These are phyloP conservation scores for Leucosporidium creatinivorum DNA, from an alignment of 768 basidiomycete species.

Conservation along the genomic window DNA sequence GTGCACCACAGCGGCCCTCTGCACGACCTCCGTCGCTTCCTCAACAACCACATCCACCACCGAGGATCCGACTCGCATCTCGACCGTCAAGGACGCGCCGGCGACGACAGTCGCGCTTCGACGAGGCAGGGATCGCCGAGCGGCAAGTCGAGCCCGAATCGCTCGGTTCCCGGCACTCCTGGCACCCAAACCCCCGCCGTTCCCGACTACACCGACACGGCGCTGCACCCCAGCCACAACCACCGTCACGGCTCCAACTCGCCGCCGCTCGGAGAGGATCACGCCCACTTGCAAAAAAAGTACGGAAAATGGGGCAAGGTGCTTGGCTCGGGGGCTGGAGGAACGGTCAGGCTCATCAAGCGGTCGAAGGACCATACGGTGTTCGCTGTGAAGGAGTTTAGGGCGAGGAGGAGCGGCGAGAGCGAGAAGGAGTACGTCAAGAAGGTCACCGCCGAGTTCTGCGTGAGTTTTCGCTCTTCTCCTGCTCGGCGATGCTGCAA, in stretches of 20 bases:
- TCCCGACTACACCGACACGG: conserved; percentile 38
- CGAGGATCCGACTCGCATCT: conserved; percentile 23
- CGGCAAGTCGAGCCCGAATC: conserved; percentile 23
- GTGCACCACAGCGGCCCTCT: conserved; percentile 60
- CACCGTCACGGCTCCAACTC: conserved; percentile 45
- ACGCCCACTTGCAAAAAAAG: conserved; percentile 92
- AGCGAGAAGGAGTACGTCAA: conserved; percentile 97
- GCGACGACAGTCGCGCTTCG: conserved; percentile 1
- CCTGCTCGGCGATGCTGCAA: background rate
- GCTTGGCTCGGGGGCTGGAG: conserved; percentile 93
- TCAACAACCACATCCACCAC: conserved; percentile 70
- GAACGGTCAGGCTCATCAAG: conserved; percentile 93
- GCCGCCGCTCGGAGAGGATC: conserved; percentile 71
- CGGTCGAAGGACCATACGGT: conserved; percentile 46
- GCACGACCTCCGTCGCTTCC: conserved; percentile 87
- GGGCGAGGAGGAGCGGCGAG: conserved; percentile 80
- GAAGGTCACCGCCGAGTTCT: conserved; percentile 98
- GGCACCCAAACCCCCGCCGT: conserved; percentile 36
- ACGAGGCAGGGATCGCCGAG: conserved; percentile 1
- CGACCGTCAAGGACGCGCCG: conserved; percentile 16
- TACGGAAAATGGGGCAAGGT: conserved; percentile 98
- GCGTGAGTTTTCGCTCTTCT: conserved; percentile 57
- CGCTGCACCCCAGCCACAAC: conserved; percentile 39
- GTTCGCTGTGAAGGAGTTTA: conserved; percentile 96
- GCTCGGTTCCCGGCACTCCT: conserved; percentile 27